Evolutionary conservation across 2,329 filamentous ascomycete species (phyloP).

Genomic region (Aspergillus viridinutans): DNA sequence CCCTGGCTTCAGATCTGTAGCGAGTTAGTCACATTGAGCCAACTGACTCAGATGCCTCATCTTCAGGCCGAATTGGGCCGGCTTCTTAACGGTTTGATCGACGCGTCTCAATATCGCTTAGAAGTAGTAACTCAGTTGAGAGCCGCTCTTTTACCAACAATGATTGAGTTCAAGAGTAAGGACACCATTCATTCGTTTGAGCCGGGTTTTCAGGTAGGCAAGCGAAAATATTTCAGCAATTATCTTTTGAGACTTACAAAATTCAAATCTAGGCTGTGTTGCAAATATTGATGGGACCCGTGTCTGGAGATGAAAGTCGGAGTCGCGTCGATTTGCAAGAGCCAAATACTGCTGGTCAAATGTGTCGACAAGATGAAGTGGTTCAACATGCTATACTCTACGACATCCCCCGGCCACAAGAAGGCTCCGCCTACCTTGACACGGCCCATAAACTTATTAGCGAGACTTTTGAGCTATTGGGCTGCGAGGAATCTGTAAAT

Average conservation of each 20-base stretch:
- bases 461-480: slow-evolving; percentile 32
- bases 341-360: slow-evolving; percentile 2
- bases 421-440: slow-evolving; percentile 29
- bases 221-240: background rate
- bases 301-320: background rate
- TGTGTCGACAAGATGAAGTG: slow-evolving; percentile 14
- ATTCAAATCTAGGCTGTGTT: slow-evolving; percentile 21
- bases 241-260: slow-evolving; percentile 8
- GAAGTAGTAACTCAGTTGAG: slow-evolving; percentile 19
- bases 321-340: slow-evolving; percentile 6
- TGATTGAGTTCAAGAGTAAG: slow-evolving; percentile 21
- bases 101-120: slow-evolving; percentile 16
- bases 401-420: slow-evolving; percentile 30
- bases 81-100: slow-evolving; percentile 24
- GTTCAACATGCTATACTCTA: slow-evolving; percentile 31
- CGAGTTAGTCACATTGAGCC: slow-evolving; percentile 25
- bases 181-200: slow-evolving; percentile 20
- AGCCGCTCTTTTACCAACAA: slow-evolving; percentile 22
- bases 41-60: slow-evolving; percentile 17
- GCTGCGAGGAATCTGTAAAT: slow-evolving; percentile 27
- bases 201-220: slow-evolving; percentile 30
- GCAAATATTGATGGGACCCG: background rate
- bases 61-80: slow-evolving; percentile 29
- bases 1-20: slow-evolving; percentile 28
- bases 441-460: slow-evolving; percentile 31